Evolutionary conservation across 2,329 filamentous ascomycete genomes (phyloP).

Genomic region (Aspergillus ibericus): DNA sequence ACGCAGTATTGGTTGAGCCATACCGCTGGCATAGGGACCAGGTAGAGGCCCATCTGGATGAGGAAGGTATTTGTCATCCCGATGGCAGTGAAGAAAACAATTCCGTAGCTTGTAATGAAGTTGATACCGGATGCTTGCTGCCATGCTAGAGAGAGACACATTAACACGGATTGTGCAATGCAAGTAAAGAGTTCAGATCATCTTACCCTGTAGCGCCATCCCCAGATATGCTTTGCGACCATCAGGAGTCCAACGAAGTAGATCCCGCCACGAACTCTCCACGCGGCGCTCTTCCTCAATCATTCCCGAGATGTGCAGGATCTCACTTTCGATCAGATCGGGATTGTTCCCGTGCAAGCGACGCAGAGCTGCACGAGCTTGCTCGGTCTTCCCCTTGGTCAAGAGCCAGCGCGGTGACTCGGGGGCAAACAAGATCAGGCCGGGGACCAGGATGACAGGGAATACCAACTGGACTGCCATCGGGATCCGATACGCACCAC

Average conservation of each 20-base stretch:
- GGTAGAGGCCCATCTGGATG: slow-evolving; percentile 3
- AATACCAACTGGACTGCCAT: slow-evolving; percentile 3
- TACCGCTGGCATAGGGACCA: not conserved
- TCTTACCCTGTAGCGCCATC: not conserved
- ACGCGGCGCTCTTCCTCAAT: slow-evolving; percentile 9
- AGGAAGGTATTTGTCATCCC: not conserved
- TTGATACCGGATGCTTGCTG: slow-evolving; percentile 3
- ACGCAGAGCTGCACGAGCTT: slow-evolving; percentile 6
- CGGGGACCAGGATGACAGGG: not conserved
- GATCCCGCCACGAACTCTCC: not conserved
- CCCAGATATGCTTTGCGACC: slow-evolving; percentile 1
- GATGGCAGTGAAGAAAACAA: not conserved
- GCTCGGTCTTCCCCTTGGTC: slow-evolving; percentile 3
- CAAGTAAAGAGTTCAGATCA: not conserved
- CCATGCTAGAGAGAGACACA: not conserved
- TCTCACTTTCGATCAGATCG: slow-evolving; percentile 4
- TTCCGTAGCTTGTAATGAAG: slow-evolving; percentile 2
- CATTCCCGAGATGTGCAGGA: slow-evolving; percentile 5
- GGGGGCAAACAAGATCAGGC: slow-evolving; percentile 10
- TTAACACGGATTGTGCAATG: not conserved
- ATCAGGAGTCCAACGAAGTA: not conserved
- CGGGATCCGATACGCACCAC: slow-evolving; percentile 1
- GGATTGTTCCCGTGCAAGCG: slow-evolving; percentile 3
- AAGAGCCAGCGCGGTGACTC: slow-evolving; percentile 17
- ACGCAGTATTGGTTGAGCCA: slow-evolving; percentile 4